Conservation (phyloP, 2,329 filamentous ascomycete species). For the Pyricularia grisea region DNA sequence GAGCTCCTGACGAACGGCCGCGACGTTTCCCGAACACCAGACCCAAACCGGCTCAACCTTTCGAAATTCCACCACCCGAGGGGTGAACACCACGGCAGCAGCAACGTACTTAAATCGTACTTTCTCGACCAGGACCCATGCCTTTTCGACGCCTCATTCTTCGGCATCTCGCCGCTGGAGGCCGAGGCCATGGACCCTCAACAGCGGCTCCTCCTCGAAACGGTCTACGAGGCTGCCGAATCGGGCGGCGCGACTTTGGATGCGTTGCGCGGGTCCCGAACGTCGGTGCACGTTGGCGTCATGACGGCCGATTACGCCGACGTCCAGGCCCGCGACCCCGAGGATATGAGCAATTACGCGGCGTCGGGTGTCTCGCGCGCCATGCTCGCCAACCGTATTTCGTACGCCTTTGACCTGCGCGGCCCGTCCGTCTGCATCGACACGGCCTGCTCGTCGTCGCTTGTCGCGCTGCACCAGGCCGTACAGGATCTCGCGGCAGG, state of each 20-base stretch:
- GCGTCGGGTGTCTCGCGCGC: not conserved
- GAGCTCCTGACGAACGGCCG: constrained; percentile 4
- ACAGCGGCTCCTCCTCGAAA: constrained; percentile 22
- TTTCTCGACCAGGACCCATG: constrained; percentile 10
- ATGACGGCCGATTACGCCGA: not conserved
- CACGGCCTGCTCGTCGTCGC: constrained; percentile 41
- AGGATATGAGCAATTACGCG: not conserved
- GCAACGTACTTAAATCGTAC: not conserved
- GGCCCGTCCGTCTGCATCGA: constrained; percentile 32
- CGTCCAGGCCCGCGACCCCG: not conserved
- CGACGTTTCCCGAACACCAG: not conserved
- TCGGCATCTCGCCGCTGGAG: not conserved
- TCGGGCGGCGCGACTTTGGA: constrained; percentile 12
- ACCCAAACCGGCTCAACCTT: not conserved
- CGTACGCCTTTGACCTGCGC: constrained; percentile 21
- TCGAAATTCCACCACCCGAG: not conserved
- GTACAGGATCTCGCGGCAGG: constrained; percentile 35
- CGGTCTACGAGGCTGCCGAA: constrained; percentile 25
- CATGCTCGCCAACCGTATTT: constrained; percentile 17
- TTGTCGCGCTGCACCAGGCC: constrained; percentile 39
- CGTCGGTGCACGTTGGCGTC: constrained; percentile 15
- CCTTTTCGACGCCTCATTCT: constrained; percentile 32
- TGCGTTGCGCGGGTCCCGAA: constrained; percentile 9
- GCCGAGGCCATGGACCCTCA: constrained; percentile 20
- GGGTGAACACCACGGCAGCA: not conserved